Evolutionary conservation across 768 basidiomycete genomes (phyloP).

Genomic region (Rhodotorula kratochvilovae): DNA sequence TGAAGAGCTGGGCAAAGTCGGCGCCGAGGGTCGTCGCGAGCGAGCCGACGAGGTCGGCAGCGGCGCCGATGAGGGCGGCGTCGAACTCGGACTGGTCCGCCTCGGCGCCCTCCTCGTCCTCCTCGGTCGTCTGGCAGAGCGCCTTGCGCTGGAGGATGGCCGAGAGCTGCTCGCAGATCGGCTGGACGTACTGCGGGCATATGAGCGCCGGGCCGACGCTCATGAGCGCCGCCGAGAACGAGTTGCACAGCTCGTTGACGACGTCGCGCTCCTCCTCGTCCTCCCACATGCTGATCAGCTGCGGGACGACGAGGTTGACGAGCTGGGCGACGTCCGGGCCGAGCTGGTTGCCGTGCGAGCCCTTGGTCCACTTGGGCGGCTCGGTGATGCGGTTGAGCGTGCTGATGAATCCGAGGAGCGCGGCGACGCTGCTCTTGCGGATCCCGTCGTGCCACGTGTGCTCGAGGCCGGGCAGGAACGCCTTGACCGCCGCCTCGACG

Average conservation of each 20-base stretch:
- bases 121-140: slow-evolving; percentile 86
- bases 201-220: slow-evolving; percentile 84
- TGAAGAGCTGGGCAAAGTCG: slow-evolving; percentile 77
- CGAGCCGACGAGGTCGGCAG: slow-evolving; percentile 86
- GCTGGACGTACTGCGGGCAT: slow-evolving; percentile 62
- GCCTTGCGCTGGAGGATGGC: slow-evolving; percentile 91
- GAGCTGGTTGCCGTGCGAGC: slow-evolving; percentile 48
- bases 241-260: slow-evolving; percentile 77
- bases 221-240: slow-evolving; percentile 84
- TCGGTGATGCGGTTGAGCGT: slow-evolving; percentile 86
- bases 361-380: slow-evolving; percentile 75
- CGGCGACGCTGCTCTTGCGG: slow-evolving; percentile 83
- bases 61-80: slow-evolving; percentile 86
- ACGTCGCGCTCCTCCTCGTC: slow-evolving; percentile 94
- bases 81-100: slow-evolving; percentile 91
- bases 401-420: slow-evolving; percentile 78
- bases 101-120: slow-evolving; percentile 60
- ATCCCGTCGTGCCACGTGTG: slow-evolving; percentile 95
- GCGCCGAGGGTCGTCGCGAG: slow-evolving; percentile 77
- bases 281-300: slow-evolving; percentile 81
- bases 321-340: slow-evolving; percentile 66
- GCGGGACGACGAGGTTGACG: slow-evolving; percentile 65
- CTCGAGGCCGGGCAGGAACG: slow-evolving; percentile 69
- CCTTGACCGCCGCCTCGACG: slow-evolving; percentile 73
- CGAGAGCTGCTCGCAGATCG: slow-evolving; percentile 71